These are phyloP conservation scores for Pichia sp. DNA, from an alignment of 1,139 yeast genomes.

Conservation along the genomic window DNA sequence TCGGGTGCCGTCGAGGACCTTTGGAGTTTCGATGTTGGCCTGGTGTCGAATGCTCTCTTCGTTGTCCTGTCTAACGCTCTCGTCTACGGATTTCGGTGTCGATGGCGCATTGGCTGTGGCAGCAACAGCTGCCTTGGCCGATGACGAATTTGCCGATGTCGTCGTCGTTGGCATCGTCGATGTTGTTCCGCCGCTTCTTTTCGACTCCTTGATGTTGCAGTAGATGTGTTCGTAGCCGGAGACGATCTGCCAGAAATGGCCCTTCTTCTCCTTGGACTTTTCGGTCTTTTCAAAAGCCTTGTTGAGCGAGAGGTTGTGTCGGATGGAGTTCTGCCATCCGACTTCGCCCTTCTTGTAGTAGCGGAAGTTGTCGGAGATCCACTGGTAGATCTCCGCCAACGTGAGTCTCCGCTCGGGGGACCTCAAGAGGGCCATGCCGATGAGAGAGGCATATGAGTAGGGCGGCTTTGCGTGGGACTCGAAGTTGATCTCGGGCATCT, in stretches of 20 bases:
- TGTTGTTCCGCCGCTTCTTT: conserved; percentile 19
- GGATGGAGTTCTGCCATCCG: conserved; percentile 88
- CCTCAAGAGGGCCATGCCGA: conserved; percentile 89
- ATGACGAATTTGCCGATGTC: not conserved
- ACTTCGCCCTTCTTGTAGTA: conserved; percentile 83
- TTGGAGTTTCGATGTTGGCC: not conserved
- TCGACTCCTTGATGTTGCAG: conserved; percentile 50
- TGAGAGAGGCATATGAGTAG: conserved; percentile 87
- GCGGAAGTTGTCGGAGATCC: conserved; percentile 86
- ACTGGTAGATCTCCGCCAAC: conserved; percentile 81
- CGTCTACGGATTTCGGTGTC: conserved; percentile 4
- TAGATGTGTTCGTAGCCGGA: conserved; percentile 80
- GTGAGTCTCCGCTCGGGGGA: conserved; percentile 79
- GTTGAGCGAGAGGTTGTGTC: conserved; percentile 76
- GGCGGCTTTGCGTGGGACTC: conserved; percentile 64
- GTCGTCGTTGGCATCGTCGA: not conserved
- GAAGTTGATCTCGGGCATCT: conserved; percentile 31
- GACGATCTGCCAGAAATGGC: conserved; percentile 93
- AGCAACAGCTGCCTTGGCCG: no score
- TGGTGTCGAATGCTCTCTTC: not conserved
- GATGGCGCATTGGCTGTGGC: not conserved
- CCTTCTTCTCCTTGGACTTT: conserved; percentile 92
- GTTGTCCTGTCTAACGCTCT: not conserved
- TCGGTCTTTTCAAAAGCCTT: conserved; percentile 87
- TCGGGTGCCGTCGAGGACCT: not conserved